Base-by-base conservation (phyloP, 2,329 filamentous ascomycete genomes). In the Aspergillus sp. region DNA sequence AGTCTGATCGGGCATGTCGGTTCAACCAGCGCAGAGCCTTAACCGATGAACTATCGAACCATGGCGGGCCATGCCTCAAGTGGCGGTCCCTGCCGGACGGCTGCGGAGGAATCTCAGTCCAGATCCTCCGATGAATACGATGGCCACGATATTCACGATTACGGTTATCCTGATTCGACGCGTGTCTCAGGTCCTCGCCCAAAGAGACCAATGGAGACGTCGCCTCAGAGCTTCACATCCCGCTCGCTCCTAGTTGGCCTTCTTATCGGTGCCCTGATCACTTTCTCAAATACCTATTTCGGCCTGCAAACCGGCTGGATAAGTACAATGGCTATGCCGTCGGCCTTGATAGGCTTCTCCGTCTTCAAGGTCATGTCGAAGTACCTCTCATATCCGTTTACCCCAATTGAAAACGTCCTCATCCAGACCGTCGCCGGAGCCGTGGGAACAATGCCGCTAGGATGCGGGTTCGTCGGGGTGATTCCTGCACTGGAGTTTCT, bases 201-300 rank as follows among this genome's bases (percentile, higher is more conserved):
- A 17, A 38, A 38, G 6, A 38, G 35, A 16, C 49, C 53, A 1
- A 9, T 17, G 13, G 56, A 45, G 26, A 66, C 66, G 26, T 69
- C 70, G 32, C 58, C 70, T 16, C 71, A 73, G 55, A 91, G 90
- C 75, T 96, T 99, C 74, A 97, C 94, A 0, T 52, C 87, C 22
- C 87, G 94, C 51, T 90, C 90, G 47, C 80, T 97, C 36, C 67
- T 84, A 4, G 90, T 89, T 24, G 94, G 94, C 14, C 78, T 95
- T 5, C 76, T 83, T 3, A 94, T 99, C 57, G 94, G 94, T 38
- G 83, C 94, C 4, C 79, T 97, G 50, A 96, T 97, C 65, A 94
- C 89, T 67, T 96, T 96, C 70, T 95, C 90, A 48, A 99, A 99
- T 69, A 96, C 95, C 79, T 99, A 97, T 72, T 99, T 99, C 69